Conservation (phyloP, 2,329 filamentous ascomycete species). For the Paracoccidioides brasiliensis region DNA sequence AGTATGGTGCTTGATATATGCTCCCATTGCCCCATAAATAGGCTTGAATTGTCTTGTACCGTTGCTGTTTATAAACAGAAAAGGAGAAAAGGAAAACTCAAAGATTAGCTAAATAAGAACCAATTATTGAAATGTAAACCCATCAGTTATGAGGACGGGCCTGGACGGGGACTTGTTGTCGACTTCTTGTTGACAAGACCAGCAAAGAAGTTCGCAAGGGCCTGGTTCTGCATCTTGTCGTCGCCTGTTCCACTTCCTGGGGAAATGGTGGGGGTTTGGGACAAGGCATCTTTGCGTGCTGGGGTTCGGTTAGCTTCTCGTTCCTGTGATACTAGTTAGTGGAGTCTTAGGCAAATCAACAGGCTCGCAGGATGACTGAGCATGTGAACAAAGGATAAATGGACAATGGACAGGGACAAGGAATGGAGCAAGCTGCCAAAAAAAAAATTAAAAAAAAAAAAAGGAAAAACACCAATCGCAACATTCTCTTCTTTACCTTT, state of each 20-base stretch:
- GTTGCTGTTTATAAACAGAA: neutral
- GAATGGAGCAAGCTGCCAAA: neutral
- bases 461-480: no score
- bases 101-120: neutral
- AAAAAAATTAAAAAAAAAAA: neutral
- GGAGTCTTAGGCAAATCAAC: no score
- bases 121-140: neutral
- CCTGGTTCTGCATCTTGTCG: constrained; percentile 45
- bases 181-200: constrained; percentile 42
- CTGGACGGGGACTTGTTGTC: constrained; percentile 25
- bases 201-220: constrained; percentile 47
- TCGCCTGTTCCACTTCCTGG: constrained; percentile 19
- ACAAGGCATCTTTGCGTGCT: constrained; percentile 20
- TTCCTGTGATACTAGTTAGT: constrained; percentile 20
- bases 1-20: no score
- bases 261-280: constrained; percentile 17
- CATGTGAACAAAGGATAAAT: no score
- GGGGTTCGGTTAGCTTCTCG: constrained; percentile 30
- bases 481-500: constrained; percentile 44
- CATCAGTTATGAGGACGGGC: constrained; percentile 20
- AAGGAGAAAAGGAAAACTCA: neutral
- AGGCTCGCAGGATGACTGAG: no score
- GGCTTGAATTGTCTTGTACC: neutral
- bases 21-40: neutral
- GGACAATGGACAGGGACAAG: neutral